Conservation (phyloP, 1,284 basidiomycete species). For the Phylloporus sp. region DNA sequence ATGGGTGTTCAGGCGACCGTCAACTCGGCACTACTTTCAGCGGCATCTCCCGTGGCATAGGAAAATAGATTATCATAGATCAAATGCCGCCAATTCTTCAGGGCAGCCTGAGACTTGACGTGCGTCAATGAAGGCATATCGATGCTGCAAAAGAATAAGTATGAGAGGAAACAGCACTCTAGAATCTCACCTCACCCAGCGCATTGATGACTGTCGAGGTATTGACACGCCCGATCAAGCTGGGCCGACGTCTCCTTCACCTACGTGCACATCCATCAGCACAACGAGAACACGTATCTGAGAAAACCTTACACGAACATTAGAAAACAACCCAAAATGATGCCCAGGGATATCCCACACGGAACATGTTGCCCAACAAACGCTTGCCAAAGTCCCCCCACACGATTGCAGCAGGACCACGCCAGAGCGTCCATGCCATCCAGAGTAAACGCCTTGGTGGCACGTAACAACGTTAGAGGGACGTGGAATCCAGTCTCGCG, state of each 20-base stretch:
- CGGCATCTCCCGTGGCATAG: no score
- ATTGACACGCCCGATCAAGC: slow-evolving; percentile 27
- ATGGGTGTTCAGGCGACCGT: no score
- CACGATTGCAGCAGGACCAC: slow-evolving; percentile 56
- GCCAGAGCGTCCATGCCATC: slow-evolving; percentile 38
- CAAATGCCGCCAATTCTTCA: no score
- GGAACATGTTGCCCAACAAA: slow-evolving; percentile 49
- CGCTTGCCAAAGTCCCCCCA: slow-evolving; percentile 55
- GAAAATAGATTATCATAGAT: no score
- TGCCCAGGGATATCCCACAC: slow-evolving; percentile 68
- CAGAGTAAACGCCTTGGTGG: slow-evolving; percentile 48
- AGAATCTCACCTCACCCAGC: not conserved
- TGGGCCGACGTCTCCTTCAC: slow-evolving; percentile 35
- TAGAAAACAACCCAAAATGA: slow-evolving; percentile 68
- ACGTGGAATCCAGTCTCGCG: slow-evolving; percentile 23
- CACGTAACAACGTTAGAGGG: slow-evolving; percentile 56
- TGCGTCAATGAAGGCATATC: no score
- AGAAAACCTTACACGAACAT: slow-evolving; percentile 52
- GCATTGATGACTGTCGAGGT: slow-evolving; percentile 20
- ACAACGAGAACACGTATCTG: not conserved
- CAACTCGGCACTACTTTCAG: no score
- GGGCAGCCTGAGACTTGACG: no score
- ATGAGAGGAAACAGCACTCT: not conserved
- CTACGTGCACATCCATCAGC: slow-evolving; percentile 10
- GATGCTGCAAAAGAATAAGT: not conserved